These are phyloP conservation scores for Pyrrhoderma noxium DNA, from an alignment of 1,284 basidiomycete species.

Conservation along the genomic window DNA sequence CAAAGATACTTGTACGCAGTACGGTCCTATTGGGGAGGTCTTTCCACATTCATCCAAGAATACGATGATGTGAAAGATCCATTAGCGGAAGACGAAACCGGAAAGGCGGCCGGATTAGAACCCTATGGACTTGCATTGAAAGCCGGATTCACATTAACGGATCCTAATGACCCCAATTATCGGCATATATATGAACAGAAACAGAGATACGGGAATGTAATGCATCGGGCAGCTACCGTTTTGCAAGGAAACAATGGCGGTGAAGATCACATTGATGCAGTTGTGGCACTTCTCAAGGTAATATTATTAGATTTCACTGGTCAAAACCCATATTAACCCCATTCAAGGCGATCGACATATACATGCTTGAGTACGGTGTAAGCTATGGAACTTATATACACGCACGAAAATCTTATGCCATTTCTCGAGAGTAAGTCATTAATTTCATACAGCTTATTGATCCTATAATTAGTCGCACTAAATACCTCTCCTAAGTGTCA, in stretches of 20 bases:
- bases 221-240: slow-evolving; percentile 65
- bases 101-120: slow-evolving; percentile 31
- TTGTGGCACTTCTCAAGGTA: slow-evolving; percentile 44
- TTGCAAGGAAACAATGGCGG: slow-evolving; percentile 51
- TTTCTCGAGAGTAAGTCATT: slow-evolving; percentile 58
- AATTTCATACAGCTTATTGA: background rate
- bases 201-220: slow-evolving; percentile 59
- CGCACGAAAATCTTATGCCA: slow-evolving; percentile 61
- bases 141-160: slow-evolving; percentile 70
- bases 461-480: slow-evolving; percentile 12
- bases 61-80: slow-evolving; percentile 55
- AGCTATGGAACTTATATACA: slow-evolving; percentile 50
- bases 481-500: slow-evolving; percentile 36
- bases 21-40: slow-evolving; percentile 63
- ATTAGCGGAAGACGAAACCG: too few species aligned
- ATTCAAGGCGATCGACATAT: slow-evolving; percentile 66
- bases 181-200: slow-evolving; percentile 58
- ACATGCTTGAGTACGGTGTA: slow-evolving; percentile 68
- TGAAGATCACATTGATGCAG: slow-evolving; percentile 92
- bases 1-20: slow-evolving; percentile 55
- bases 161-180: slow-evolving; percentile 73
- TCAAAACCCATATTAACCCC: too few species aligned
- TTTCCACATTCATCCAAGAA: slow-evolving; percentile 62
- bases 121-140: slow-evolving; percentile 49
- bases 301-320: background rate